Evolutionary conservation across 306 rosid species (phyloP), one percentile per base, ranked within the genome.

Genomic region (Quercus mongolica): DNA sequence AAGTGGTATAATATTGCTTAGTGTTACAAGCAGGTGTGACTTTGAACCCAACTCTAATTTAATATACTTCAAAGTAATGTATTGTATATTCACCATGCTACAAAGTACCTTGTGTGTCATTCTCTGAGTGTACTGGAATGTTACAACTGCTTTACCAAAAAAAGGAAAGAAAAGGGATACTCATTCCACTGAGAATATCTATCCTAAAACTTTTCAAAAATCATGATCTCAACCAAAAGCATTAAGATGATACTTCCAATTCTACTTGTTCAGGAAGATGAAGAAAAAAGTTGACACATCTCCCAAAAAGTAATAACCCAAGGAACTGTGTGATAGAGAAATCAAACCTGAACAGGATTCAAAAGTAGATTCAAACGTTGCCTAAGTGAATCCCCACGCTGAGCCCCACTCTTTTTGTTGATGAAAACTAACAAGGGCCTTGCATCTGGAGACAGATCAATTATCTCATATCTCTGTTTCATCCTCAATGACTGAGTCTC

Each of bases 341-440:
- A 86, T 81, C 85, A 79, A 78, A 96, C 99, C 98, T 96, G 99
- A 69, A 87, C 86, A 64, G 99, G 97, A 80, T 93, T 96, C 79
- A 96, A 84, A 76, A 96, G 99, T 63, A 87, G 86, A 84, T 93
- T 91, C 76, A 96, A 79, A 20, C 99, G 98, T 75, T 76, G 82
- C 85, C 90, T 90, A 76, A 96, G 90, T 28, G 96, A 91, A 87
- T 93, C 91, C 83, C 99, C 99, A 78, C 93, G 97, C 61, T 94
- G 99, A 72, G 99, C 99, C 58, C 99, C 99, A 88, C 99, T 96
- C 96, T 96, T 96, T 87, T 96, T 96, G 89, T 96, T 96, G 80
- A 93, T 78, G 74, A 96, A 93, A 83, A 96, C 99, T 81, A 96
- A 83, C 84, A 96, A 75, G 54, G 99, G 97, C 70, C 99, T 94